Percentiles rank a stretch among this genome's conserved stretches.
Evolutionary conservation across 768 basidiomycete genomes (phyloP).

Genomic region (Tricholoma matsutake): DNA sequence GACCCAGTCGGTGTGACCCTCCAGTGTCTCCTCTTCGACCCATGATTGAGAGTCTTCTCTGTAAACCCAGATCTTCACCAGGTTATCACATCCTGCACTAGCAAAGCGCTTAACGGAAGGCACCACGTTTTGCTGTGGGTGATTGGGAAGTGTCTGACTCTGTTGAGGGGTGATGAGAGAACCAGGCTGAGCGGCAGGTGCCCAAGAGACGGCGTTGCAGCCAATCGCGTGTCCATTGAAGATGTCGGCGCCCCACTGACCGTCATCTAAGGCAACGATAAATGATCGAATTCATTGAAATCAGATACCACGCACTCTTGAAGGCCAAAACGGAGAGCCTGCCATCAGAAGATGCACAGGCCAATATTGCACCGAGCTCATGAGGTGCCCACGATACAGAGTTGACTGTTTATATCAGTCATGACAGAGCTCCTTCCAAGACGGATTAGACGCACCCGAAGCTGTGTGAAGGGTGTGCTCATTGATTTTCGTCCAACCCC

Average conservation of each 20-base stretch:
- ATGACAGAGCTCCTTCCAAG: neutral
- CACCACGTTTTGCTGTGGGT: conserved; percentile 37
- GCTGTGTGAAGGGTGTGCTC: conserved; percentile 94
- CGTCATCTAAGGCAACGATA: conserved; percentile 64
- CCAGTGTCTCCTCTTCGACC: conserved; percentile 86
- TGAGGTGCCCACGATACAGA: conserved; percentile 99
- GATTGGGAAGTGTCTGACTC: conserved; percentile 43
- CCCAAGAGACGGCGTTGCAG: conserved; percentile 98
- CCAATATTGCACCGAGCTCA: conserved; percentile 93
- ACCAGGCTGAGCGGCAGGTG: conserved; percentile 84
- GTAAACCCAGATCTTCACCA: conserved; percentile 93
- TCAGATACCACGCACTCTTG: conserved; percentile 65
- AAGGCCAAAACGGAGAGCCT: conserved; percentile 95
- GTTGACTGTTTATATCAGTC: conserved; percentile 60
- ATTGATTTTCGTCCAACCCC: conserved; percentile 91
- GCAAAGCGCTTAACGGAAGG: conserved; percentile 89
- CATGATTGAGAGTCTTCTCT: conserved; percentile 85
- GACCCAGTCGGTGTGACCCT: conserved; percentile 97
- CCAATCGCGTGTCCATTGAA: conserved; percentile 96
- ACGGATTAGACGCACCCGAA: conserved; percentile 59
- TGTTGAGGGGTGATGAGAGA: conserved; percentile 75
- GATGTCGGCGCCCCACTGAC: conserved; percentile 92
- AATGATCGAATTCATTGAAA: neutral
- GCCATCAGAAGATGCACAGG: conserved; percentile 96
- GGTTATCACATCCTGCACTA: conserved; percentile 93